Percentiles rank a stretch among this genome's conserved stretches.
Evolutionary conservation across 257 asterid genomes (phyloP).

Genomic region (Nicotiana knightiana): DNA sequence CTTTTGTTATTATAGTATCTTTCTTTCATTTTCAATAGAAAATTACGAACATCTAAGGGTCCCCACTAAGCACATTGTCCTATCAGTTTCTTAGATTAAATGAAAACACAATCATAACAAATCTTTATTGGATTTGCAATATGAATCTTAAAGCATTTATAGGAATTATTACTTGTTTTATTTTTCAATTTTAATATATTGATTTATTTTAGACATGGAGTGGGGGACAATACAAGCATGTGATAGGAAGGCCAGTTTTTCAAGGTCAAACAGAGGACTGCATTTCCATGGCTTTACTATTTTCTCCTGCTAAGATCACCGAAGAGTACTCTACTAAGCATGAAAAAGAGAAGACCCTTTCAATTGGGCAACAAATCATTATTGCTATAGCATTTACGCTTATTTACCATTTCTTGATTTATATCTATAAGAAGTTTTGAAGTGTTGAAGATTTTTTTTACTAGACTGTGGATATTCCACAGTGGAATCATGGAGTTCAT

Average conservation of each 20-base stretch:
- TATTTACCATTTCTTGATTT: conserved; percentile 33
- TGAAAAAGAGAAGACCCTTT: conserved; percentile 26
- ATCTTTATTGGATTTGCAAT: neutral
- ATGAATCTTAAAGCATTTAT: neutral
- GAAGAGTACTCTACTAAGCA: conserved; percentile 8
- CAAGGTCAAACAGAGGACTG: conserved; percentile 32
- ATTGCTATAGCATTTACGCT: conserved; percentile 32
- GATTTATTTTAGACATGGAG: conserved; percentile 44
- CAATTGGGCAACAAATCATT: conserved; percentile 52
- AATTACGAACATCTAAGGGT: neutral
- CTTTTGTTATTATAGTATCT: neutral
- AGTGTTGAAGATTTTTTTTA: neutral
- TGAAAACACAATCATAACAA: neutral
- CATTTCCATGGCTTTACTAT: conserved; percentile 60
- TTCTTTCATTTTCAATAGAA: neutral
- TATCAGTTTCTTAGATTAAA: neutral
- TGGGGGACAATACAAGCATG: conserved; percentile 56
- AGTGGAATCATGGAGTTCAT: neutral
- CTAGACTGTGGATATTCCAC: neutral
- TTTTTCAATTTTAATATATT: neutral
- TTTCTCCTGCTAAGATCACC: conserved; percentile 31
- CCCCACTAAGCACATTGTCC: neutral
- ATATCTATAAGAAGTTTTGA: conserved; percentile 25
- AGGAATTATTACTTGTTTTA: neutral
- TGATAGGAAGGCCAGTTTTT: conserved; percentile 66